These are phyloP conservation scores for Lupinus albus DNA, from an alignment of 306 rosid species.

Conservation along the genomic window DNA sequence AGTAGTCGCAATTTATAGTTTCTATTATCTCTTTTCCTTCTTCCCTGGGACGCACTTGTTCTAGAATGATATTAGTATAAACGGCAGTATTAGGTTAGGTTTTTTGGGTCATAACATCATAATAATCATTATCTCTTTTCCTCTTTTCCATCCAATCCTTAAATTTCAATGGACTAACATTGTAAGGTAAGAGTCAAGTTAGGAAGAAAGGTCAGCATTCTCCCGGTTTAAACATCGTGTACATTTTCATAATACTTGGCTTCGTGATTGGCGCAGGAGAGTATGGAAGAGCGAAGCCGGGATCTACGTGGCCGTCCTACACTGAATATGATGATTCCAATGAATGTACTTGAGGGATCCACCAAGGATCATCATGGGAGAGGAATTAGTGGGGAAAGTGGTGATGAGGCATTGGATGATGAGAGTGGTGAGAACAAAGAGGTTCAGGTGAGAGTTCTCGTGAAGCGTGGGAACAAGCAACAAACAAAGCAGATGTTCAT, in stretches of 20 bases:
- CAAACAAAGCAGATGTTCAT: constrained; percentile 94
- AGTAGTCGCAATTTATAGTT: too few species aligned
- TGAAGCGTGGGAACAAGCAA: constrained; percentile 98
- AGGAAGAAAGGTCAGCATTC: not conserved
- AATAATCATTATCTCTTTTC: not conserved
- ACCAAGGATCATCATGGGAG: constrained; percentile 86
- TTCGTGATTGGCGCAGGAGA: constrained; percentile 70
- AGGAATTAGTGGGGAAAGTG: constrained; percentile 82
- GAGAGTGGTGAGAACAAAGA: constrained; percentile 77
- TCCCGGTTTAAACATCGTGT: not conserved
- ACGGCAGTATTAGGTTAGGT: not conserved
- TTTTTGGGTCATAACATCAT: not conserved
- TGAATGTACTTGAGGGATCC: constrained; percentile 90
- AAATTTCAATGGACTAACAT: constrained; percentile 5
- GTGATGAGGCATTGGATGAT: constrained; percentile 82
- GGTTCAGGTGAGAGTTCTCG: constrained; percentile 94
- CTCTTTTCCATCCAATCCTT: not conserved
- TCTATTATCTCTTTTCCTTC: too few species aligned
- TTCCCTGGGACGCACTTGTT: not conserved
- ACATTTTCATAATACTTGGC: constrained; percentile 19
- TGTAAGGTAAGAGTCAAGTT: constrained; percentile 17
- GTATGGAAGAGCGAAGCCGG: constrained; percentile 93
- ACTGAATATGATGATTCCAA: constrained; percentile 92
- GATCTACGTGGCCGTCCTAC: constrained; percentile 91
- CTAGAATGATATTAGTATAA: constrained; percentile 11